These are phyloP conservation scores for Boletus sp. DNA, from an alignment of 768 basidiomycete genomes.

Conservation along the genomic window DNA sequence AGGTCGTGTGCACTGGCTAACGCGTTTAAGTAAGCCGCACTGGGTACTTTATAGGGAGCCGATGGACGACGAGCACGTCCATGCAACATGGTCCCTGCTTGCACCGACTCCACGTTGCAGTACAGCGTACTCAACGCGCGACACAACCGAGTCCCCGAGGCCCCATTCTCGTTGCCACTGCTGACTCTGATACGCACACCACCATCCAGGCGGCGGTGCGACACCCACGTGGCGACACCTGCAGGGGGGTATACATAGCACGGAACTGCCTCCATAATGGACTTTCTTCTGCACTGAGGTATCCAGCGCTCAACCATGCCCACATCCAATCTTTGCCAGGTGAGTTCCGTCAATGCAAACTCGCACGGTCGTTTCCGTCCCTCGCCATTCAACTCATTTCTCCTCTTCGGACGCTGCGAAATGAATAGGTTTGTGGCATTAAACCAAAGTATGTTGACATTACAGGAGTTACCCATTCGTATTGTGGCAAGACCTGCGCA, in stretches of 20 bases:
- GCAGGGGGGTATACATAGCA: conserved; percentile 21
- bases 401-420: neutral
- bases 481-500: conserved; percentile 61
- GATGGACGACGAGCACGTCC: conserved; percentile 9
- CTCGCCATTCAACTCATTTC: conserved; percentile 8
- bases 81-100: conserved; percentile 16
- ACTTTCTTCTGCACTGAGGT: conserved; percentile 1
- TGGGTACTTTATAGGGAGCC: conserved; percentile 20
- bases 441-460: conserved; percentile 60
- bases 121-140: conserved; percentile 15
- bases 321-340: conserved; percentile 28
- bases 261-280: conserved; percentile 2
- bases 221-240: conserved; percentile 21
- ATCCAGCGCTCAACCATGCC: conserved; percentile 8
- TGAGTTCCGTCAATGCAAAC: conserved; percentile 9
- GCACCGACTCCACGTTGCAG: conserved; percentile 19
- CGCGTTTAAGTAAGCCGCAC: neutral
- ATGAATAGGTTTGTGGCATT: conserved; percentile 49
- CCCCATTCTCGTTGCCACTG: conserved; percentile 9
- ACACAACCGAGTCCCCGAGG: conserved; percentile 13
- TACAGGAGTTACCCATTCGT: conserved; percentile 55
- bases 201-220: conserved; percentile 18
- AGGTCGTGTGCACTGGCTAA: conserved; percentile 1
- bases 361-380: conserved; percentile 14
- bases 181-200: conserved; percentile 1